These are phyloP conservation scores for Uronychia setigera DNA, from an alignment of 73 alveolate genomes.

Conservation along the genomic window DNA sequence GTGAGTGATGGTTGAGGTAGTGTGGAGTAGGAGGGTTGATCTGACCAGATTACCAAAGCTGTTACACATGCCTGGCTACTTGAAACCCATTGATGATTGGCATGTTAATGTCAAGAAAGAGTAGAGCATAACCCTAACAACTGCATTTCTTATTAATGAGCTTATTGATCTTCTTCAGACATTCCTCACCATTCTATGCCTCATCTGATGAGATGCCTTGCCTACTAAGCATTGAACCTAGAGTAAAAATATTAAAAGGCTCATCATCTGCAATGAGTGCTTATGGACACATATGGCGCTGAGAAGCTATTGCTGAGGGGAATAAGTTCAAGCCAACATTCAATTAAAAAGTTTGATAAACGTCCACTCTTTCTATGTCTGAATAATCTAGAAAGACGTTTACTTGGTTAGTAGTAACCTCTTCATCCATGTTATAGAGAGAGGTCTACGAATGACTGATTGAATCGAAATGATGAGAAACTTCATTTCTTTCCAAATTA, in stretches of 20 bases:
- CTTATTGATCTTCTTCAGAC: not conserved
- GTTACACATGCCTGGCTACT: not conserved
- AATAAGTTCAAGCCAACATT: not conserved
- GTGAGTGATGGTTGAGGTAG: not conserved
- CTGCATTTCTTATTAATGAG: not conserved
- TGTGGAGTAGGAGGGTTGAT: not conserved
- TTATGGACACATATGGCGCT: too few relatives aligned
- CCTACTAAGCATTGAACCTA: not conserved
- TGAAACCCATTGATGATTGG: not conserved
- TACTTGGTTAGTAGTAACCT: not conserved
- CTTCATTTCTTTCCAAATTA: not conserved
- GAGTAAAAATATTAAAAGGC: slow-evolving; percentile 5
- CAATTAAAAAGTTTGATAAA: too few relatives aligned
- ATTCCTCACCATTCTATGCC: not conserved
- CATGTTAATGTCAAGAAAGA: not conserved
- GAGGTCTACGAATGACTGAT: too few relatives aligned
- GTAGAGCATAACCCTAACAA: not conserved
- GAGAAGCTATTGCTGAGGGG: not conserved
- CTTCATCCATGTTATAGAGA: not conserved
- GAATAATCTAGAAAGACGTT: not conserved
- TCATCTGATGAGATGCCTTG: not conserved
- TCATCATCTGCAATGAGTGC: slow-evolving; percentile 5
- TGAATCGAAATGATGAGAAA: not conserved
- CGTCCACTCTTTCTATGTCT: too few relatives aligned
- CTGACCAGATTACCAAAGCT: not conserved